These are phyloP conservation scores for Lachnellula cervina DNA, from an alignment of 2,329 filamentous ascomycete species.

Conservation along the genomic window DNA sequence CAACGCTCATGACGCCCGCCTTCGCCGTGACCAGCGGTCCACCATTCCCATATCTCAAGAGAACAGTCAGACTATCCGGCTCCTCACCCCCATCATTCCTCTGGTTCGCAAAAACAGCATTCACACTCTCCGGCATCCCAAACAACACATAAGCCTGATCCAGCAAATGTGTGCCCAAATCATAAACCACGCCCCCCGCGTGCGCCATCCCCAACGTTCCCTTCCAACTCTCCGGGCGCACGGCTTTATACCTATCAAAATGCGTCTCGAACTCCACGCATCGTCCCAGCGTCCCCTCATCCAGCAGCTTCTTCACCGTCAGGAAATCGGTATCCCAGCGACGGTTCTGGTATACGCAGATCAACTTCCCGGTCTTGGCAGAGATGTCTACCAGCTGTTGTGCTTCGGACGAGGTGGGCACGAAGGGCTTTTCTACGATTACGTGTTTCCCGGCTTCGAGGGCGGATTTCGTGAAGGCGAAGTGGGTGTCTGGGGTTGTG, in stretches of 20 bases:
- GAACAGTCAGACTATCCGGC: constrained; percentile 55
- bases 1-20: constrained; percentile 63
- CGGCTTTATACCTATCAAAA: constrained; percentile 69
- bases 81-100: constrained; percentile 47
- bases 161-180: constrained; percentile 70
- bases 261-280: constrained; percentile 74
- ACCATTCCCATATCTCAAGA: constrained; percentile 57
- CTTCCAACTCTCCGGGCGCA: constrained; percentile 62
- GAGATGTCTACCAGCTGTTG: constrained; percentile 48
- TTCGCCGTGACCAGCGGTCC: constrained; percentile 65
- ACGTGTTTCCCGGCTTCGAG: constrained; percentile 71
- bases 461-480: constrained; percentile 56
- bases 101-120: constrained; percentile 63
- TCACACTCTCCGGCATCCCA: constrained; percentile 62
- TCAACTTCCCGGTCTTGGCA: constrained; percentile 34
- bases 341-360: constrained; percentile 47
- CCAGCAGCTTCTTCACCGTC: constrained; percentile 60
- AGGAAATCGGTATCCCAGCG: constrained; percentile 75
- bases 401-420: constrained; percentile 65
- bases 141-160: constrained; percentile 71
- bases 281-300: constrained; percentile 58
- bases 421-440: constrained; percentile 79
- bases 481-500: constrained; percentile 69
- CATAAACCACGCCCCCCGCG: constrained; percentile 65
- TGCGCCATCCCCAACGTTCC: constrained; percentile 50